These are phyloP conservation scores for Talaromyces marneffei DNA, from an alignment of 2,329 filamentous ascomycete genomes.

Conservation along the genomic window DNA sequence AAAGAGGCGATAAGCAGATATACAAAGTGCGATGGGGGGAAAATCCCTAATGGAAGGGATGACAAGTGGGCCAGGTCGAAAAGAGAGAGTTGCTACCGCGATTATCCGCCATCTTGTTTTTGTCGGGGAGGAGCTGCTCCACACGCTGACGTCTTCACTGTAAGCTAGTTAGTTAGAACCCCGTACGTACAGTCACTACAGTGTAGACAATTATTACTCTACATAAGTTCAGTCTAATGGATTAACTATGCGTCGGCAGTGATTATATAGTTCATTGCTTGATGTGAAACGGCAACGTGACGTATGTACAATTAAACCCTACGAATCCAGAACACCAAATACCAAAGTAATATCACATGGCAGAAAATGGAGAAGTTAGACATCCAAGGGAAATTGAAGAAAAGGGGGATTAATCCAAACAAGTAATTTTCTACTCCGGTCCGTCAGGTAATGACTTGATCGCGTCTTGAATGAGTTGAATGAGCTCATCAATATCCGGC, in stretches of 20 bases:
- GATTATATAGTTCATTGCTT: neutral
- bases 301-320: neutral
- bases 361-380: neutral
- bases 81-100: neutral
- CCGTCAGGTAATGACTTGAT: conserved; percentile 57
- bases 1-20: neutral
- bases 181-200: too few relatives aligned
- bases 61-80: neutral
- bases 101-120: neutral
- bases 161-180: too few relatives aligned
- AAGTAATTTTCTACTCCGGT: neutral
- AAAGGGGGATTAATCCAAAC: neutral
- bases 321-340: neutral
- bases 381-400: neutral
- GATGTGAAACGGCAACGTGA: neutral
- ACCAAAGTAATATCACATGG: neutral
- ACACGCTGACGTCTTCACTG: neutral
- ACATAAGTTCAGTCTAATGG: neutral
- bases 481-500: conserved; percentile 80
- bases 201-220: neutral
- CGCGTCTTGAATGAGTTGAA: conserved; percentile 68
- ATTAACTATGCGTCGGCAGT: neutral
- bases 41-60: neutral
- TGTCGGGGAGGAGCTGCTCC: neutral
- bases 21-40: neutral